Evolutionary conservation across 2,329 filamentous ascomycete genomes (phyloP).

Genomic region (Epichloe sp.): DNA sequence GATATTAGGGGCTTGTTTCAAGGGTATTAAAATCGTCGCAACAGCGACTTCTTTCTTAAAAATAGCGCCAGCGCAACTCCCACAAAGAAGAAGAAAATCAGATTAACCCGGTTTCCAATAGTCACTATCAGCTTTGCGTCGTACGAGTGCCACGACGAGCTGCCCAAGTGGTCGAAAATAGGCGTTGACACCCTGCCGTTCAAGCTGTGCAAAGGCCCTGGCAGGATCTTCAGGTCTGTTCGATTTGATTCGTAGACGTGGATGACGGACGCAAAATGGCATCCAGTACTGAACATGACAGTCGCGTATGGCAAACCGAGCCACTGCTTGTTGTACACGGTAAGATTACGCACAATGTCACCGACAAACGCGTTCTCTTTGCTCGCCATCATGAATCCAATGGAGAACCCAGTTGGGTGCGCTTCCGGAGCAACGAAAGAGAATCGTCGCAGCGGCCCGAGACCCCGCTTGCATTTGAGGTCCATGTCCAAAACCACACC

Average conservation of each 20-base stretch:
- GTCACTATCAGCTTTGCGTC: slow-evolving; percentile 16
- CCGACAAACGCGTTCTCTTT: slow-evolving; percentile 21
- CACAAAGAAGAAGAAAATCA: slow-evolving; percentile 10
- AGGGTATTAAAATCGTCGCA: slow-evolving; percentile 8
- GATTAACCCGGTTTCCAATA: slow-evolving; percentile 7
- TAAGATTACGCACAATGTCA: slow-evolving; percentile 20
- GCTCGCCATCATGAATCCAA: slow-evolving; percentile 28
- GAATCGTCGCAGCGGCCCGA: slow-evolving; percentile 27
- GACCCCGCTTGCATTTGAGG: slow-evolving; percentile 23
- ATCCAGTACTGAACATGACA: slow-evolving; percentile 30
- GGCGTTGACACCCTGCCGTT: slow-evolving; percentile 26
- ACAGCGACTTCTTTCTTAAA: slow-evolving; percentile 8
- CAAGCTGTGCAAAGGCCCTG: slow-evolving; percentile 24
- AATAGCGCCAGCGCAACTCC: slow-evolving; percentile 10
- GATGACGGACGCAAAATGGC: slow-evolving; percentile 28
- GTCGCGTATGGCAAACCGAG: slow-evolving; percentile 25
- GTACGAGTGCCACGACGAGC: slow-evolving; percentile 28
- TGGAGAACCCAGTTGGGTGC: slow-evolving; percentile 26
- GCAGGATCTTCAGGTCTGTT: slow-evolving; percentile 21
- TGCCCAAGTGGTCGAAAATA: slow-evolving; percentile 27
- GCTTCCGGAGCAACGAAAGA: slow-evolving; percentile 27
- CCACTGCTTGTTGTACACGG: slow-evolving; percentile 24
- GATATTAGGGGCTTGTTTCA: background rate
- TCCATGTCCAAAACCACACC: slow-evolving; percentile 13
- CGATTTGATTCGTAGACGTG: slow-evolving; percentile 22